Evolutionary conservation across 441 rosid genomes (phyloP).

Genomic region (Brassica balearica): DNA sequence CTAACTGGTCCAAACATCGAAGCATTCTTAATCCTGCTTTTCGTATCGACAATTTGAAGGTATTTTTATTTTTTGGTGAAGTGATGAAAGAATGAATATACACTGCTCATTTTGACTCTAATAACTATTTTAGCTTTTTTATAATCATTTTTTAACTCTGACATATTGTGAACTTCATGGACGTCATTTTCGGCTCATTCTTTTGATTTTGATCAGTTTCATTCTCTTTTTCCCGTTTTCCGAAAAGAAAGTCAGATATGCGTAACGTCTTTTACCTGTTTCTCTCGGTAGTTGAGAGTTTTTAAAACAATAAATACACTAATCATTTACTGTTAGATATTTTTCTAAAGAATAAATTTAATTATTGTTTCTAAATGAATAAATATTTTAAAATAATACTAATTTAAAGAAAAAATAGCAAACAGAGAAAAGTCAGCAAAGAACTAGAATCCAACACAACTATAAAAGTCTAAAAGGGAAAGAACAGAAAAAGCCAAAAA

Average conservation of each 20-base stretch:
- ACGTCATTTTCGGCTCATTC: constrained; percentile 43
- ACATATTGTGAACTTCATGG: constrained; percentile 30
- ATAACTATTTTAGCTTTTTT: constrained; percentile 1
- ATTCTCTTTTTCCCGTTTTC: constrained; percentile 34
- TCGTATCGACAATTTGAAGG: constrained; percentile 43
- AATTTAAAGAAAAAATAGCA: constrained; percentile 4
- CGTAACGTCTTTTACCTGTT: constrained; percentile 38
- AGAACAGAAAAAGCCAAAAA: constrained; percentile 37
- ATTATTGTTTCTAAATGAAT: not conserved
- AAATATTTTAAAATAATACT: not conserved
- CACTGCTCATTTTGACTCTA: constrained; percentile 38
- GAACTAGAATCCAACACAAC: constrained; percentile 34
- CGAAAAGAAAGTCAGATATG: constrained; percentile 31
- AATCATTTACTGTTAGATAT: not conserved
- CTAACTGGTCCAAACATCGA: constrained; percentile 47
- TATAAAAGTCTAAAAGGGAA: constrained; percentile 33
- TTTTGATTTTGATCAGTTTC: constrained; percentile 41
- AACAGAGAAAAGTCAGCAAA: constrained; percentile 33
- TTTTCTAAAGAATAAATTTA: not conserved
- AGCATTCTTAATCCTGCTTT: constrained; percentile 49
- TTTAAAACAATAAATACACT: constrained; percentile 1
- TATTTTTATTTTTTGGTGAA: constrained; percentile 10
- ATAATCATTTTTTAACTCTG: constrained; percentile 18
- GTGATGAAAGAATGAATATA: not conserved
- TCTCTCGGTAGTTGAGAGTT: constrained; percentile 8